Evolutionary conservation across 1,284 basidiomycete genomes (phyloP).

Genomic region (Clitocybe nebularis): DNA sequence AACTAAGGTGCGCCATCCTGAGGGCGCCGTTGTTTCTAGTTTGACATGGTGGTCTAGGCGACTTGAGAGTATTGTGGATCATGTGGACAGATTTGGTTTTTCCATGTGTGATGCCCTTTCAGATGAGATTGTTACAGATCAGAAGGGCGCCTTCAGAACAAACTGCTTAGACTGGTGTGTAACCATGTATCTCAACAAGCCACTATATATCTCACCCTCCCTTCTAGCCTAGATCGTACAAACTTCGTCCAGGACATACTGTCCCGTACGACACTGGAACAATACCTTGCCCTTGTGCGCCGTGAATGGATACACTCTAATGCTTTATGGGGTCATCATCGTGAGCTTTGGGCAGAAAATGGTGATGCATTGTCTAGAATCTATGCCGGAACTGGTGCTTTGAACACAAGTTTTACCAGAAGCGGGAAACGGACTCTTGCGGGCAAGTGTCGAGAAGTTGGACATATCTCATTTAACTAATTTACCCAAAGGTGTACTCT

Average conservation of each 20-base stretch:
- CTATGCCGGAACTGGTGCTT: constrained; percentile 94
- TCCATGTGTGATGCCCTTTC: constrained; percentile 69
- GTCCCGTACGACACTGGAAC: constrained; percentile 72
- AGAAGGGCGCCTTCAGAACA: constrained; percentile 88
- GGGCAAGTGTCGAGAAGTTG: constrained; percentile 37
- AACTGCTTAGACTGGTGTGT: constrained; percentile 94
- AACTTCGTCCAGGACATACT: constrained; percentile 96
- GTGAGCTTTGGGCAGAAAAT: constrained; percentile 96
- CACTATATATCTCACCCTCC: no score
- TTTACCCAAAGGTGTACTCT: constrained; percentile 65
- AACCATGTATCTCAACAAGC: no score
- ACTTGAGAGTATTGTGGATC: constrained; percentile 55
- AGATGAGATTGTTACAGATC: constrained; percentile 72
- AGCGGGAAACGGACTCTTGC: constrained; percentile 92
- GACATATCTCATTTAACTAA: neutral
- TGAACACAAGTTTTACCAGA: constrained; percentile 95
- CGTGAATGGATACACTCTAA: constrained; percentile 71
- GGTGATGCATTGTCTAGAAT: constrained; percentile 88
- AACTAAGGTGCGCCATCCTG: constrained; percentile 59
- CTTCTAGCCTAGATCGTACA: constrained; percentile 85
- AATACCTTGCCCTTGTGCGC: constrained; percentile 66
- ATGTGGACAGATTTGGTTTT: constrained; percentile 83
- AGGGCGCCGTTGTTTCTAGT: no score
- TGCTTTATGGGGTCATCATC: constrained; percentile 81
- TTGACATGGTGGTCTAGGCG: constrained; percentile 34